Base-by-base conservation (phyloP, 2,329 filamentous ascomycete species). In the Arthrobotrys pseudoclavata region DNA sequence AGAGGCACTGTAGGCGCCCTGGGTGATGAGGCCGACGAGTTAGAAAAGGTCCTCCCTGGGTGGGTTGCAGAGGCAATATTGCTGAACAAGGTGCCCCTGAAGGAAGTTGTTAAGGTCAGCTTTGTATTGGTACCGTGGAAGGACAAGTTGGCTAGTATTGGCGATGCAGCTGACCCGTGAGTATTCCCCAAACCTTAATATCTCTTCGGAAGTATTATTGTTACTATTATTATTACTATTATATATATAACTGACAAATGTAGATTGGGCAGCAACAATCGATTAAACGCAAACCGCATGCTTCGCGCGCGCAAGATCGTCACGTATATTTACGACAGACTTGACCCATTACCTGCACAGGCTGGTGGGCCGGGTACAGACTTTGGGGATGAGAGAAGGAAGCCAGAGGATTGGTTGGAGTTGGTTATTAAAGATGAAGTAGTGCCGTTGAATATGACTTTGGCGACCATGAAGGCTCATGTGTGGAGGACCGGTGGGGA, bases 211-310 rank as follows among this genome's bases (percentile, higher is more conserved):
- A 50, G 13, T 50, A 13, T 24, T 22, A 13, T 13, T 24, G 12
- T 24, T 24, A 50, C 26, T 22, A 13, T 3, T 24, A 50, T 15
- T 7, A 50, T 31, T 52, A 34, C 22, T 29, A 37, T 10, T 15
- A 18, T 29, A 24, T 13, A 37, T 53, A 37, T 22, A 20, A 9
- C 50, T 47, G 34, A 69, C 37, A 22, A 20, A 24, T 69, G 80
- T 71, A 50, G 57, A 10, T 18, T 57, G 42, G 34, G 60, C 40
- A 88, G 91, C 64, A 97, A 95, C 83, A 95, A 94, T 80, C 91
- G 96, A 24, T 87, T 99, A 63, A 99, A 98, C 83, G 96, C 96
- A 10, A 99, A 98, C 82, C 89, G 95, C 69, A 98, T 99, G 96
- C 87, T 99, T 62, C 89, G 96, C 55, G 93, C 96, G 2, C 95